Conservation (phyloP, 2,329 filamentous ascomycete species). For the Fusarium guadeloupense region DNA sequence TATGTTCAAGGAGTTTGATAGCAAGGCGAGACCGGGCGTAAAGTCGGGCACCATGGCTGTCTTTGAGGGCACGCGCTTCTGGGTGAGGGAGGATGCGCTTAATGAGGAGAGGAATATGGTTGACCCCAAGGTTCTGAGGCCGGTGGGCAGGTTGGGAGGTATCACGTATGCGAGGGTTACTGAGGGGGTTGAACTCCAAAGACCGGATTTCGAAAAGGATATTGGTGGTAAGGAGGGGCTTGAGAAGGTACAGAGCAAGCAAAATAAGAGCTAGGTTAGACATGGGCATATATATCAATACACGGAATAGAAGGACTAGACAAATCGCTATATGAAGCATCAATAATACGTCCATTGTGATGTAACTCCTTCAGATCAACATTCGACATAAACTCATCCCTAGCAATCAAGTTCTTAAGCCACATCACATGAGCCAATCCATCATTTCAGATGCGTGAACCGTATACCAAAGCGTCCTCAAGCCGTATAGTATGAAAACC, state of each 20-base stretch:
- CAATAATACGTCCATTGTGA: not conserved
- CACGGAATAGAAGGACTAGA: constrained; percentile 6
- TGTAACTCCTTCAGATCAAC: not conserved
- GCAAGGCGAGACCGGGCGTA: constrained; percentile 72
- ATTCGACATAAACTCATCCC: not conserved
- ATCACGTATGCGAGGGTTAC: constrained; percentile 81
- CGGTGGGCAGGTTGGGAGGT: constrained; percentile 82
- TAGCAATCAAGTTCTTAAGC: not conserved
- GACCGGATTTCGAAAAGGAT: constrained; percentile 66
- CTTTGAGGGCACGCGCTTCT: constrained; percentile 86
- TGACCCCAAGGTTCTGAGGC: constrained; percentile 78
- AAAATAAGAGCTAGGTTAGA: constrained; percentile 17
- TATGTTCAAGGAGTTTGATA: constrained; percentile 80
- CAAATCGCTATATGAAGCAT: not conserved
- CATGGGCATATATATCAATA: constrained; percentile 13
- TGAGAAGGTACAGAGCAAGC: constrained; percentile 58
- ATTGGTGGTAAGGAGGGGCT: constrained; percentile 62
- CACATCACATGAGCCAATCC: constrained; percentile 10
- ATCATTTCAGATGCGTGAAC: not conserved
- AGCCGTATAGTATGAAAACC: constrained; percentile 18
- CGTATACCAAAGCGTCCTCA: constrained; percentile 5
- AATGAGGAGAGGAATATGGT: constrained; percentile 79
- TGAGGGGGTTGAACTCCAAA: constrained; percentile 75
- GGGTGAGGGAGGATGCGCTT: constrained; percentile 88
- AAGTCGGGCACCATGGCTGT: constrained; percentile 79